A percentile compares a stretch with the other conserved stretches of the same genome.
These are phyloP conservation scores for Triangularia setosa DNA, from an alignment of 2,329 filamentous ascomycete genomes.

Conservation along the genomic window DNA sequence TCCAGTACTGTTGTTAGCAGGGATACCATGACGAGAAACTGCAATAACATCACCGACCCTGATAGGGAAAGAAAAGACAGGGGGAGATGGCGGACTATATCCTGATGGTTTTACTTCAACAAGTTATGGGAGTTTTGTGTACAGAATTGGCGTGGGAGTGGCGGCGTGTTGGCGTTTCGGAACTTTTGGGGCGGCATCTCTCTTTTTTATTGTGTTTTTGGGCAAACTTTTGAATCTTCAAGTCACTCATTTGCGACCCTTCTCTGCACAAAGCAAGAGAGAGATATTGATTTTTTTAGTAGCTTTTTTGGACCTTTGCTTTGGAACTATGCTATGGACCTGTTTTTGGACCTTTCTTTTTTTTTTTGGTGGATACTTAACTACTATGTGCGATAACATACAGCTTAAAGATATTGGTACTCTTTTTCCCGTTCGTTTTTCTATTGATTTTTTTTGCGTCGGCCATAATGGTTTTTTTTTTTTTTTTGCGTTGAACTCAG, in stretches of 20 bases:
- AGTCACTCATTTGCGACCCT: conserved; percentile 16
- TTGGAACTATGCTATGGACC: not conserved
- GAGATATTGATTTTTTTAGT: not conserved
- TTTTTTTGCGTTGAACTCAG: not conserved
- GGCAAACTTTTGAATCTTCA: not conserved
- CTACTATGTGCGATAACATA: not conserved
- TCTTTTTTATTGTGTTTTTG: conserved; percentile 2
- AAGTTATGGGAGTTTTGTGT: not conserved
- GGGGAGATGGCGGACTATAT: not conserved
- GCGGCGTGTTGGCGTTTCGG: not conserved
- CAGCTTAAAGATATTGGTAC: not conserved
- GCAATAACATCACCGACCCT: no score
- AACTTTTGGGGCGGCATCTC: not conserved
- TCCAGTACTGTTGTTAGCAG: not conserved
- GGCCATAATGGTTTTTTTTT: not conserved
- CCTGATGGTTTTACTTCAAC: not conserved
- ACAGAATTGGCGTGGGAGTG: not conserved
- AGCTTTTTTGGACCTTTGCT: not conserved
- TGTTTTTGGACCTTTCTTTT: not conserved
- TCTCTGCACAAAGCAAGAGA: not conserved
- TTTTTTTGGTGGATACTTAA: not conserved
- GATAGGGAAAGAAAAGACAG: not conserved
- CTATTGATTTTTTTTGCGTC: not conserved
- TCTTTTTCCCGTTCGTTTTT: no score
- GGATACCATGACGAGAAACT: not conserved